Conservation (phyloP, 2,329 filamentous ascomycete genomes). For the Fusarium xyrophilum region DNA sequence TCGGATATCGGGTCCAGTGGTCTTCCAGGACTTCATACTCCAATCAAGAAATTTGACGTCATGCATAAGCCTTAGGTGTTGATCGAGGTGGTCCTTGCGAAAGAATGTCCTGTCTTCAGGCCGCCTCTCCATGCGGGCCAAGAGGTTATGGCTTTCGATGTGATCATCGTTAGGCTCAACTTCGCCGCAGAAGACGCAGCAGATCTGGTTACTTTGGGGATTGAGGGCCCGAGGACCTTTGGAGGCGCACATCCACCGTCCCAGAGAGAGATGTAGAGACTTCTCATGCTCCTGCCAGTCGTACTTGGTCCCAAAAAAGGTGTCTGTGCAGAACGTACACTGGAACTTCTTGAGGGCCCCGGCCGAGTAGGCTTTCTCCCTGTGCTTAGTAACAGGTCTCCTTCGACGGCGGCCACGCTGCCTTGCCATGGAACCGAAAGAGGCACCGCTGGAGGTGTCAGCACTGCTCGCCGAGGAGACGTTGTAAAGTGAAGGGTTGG, state of each 20-base stretch:
- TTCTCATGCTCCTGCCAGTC: background rate
- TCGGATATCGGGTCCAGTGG: background rate
- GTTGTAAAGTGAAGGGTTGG: background rate
- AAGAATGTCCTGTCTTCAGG: background rate
- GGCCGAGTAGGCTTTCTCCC: background rate
- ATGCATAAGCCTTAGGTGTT: background rate
- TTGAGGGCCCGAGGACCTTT: rapidly evolving
- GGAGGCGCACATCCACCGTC: rapidly evolving
- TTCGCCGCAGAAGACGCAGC: background rate
- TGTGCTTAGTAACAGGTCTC: background rate
- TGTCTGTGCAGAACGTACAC: background rate
- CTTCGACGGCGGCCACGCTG: background rate
- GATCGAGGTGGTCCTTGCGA: background rate
- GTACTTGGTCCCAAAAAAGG: background rate
- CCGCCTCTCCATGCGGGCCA: background rate
- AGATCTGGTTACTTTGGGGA: rapidly evolving
- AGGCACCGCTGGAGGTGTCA: rapidly evolving
- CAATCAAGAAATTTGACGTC: background rate
- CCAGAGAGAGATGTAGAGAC: background rate
- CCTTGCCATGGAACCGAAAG: rapidly evolving
- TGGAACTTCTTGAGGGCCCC: background rate
- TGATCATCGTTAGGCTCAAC: rapidly evolving
- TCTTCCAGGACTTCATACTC: background rate
- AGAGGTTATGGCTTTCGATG: rapidly evolving
- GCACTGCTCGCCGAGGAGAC: background rate